Base-by-base conservation (phyloP, 768 basidiomycete genomes). In the Crassisporium funariophilum region DNA sequence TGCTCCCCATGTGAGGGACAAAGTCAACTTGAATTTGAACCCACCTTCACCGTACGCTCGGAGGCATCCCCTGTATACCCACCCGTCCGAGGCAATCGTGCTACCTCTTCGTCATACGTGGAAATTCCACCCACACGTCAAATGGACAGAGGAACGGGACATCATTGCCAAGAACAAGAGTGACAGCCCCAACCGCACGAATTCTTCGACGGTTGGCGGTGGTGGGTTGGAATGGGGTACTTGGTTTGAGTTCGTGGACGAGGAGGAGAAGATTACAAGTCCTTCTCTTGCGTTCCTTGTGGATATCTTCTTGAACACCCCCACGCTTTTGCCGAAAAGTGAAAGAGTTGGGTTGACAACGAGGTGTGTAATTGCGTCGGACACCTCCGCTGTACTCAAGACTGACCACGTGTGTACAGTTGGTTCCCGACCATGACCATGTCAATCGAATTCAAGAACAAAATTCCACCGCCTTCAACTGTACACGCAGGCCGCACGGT, bases 371-470 rank as follows among this genome's bases (percentile, higher is more conserved):
- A 29, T 29, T 7, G 27, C 13, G 27, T 13, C 8, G 13, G 13
- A 7, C 7, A 7, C 13, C 27, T 7, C 27, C 13, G 8, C 27
- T 29, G 36, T 20, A 37, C 16, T 42, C 29, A 27, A n/a, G 6
- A 24, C n/a, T n/a, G n/a, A n/a, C n/a, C n/a, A n/a, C n/a, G 11
- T 29, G 12, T 38, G 8, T 47, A 38, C 42, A 83, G 81, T 29
- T 85, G 83, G 85, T 79, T 68, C 56, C 82, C 83, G 11, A 87
- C 86, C 0, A 70, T 87, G 65, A 71, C 74, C 0, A 67, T 86
- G 48, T 67, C 77, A 1, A 51, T 87, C 17, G 83, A 86, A 51
- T 87, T 84, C 70, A 85, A 83, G 56, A 72, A 73, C 24, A 78
- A 77, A 10, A 72, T 86, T 29, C 80, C 83, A 5, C 56, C 54